phyloP scores from a whole-genome alignment of 441 rosid genomes.

The Pelargonium citronellum region DNA sequence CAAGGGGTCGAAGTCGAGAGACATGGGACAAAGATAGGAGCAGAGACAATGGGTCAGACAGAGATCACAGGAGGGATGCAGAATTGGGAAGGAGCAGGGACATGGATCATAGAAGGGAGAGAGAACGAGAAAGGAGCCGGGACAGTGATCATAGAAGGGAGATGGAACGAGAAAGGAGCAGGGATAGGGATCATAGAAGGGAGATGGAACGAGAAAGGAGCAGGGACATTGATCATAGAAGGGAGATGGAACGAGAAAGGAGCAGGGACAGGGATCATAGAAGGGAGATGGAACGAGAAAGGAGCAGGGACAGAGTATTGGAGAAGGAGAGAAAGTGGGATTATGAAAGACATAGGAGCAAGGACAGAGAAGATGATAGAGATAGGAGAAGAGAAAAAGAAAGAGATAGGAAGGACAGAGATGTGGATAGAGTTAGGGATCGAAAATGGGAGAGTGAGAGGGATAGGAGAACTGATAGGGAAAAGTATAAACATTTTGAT shows the following conservation, averaged over 20 bases:
- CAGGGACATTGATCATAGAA: conserved; percentile 33
- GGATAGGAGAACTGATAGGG: conserved; percentile 34
- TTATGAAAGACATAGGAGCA: conserved; percentile 26
- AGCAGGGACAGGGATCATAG: conserved; percentile 28
- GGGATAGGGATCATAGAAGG: conserved; percentile 24
- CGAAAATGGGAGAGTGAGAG: conserved; percentile 35
- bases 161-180: conserved; percentile 32
- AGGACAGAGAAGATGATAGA: conserved; percentile 23
- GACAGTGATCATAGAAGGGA: conserved; percentile 39
- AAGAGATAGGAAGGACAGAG: conserved; percentile 25
- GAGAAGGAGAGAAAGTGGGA: conserved; percentile 8
- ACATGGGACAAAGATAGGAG: conserved; percentile 38
- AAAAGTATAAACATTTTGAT: conserved; percentile 30
- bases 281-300: neutral
- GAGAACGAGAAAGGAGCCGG: conserved; percentile 39
- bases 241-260: conserved; percentile 35
- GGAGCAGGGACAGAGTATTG: conserved; percentile 18
- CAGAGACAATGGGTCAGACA: conserved; percentile 36
- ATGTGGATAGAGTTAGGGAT: conserved; percentile 26
- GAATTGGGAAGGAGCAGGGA: conserved; percentile 23
- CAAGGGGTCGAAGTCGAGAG: conserved; percentile 32
- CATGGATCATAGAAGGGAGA: conserved; percentile 29
- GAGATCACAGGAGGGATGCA: conserved; percentile 30
- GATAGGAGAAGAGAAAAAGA: conserved; percentile 25
- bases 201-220: conserved; percentile 8